Percentiles rank a stretch among this genome's conserved stretches.
phyloP scores from a whole-genome alignment of 176 grass and related monocot genomes.

The Musa troglodytarum region DNA sequence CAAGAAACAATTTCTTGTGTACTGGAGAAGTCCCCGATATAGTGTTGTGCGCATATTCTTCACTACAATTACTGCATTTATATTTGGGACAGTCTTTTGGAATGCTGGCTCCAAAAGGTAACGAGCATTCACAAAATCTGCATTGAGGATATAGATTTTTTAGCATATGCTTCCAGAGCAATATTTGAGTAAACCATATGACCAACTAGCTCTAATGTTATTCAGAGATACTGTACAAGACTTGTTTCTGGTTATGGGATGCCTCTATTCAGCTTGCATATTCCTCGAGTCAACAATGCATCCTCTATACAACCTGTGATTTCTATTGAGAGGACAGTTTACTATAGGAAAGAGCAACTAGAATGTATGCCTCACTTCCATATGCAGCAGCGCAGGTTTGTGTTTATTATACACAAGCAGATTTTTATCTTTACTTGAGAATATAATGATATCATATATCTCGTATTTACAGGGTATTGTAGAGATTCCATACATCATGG shows the following conservation, averaged over 20 bases:
- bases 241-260: slow-evolving; percentile 49
- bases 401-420: background rate
- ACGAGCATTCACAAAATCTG: background rate
- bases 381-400: slow-evolving; percentile 77
- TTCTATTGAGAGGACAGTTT: slow-evolving; percentile 63
- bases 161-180: no score
- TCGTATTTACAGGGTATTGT: slow-evolving; percentile 51
- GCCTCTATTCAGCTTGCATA: slow-evolving; percentile 57
- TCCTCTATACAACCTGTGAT: slow-evolving; percentile 61
- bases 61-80: slow-evolving; percentile 38
- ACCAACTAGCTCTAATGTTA: slow-evolving; percentile 1
- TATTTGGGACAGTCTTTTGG: slow-evolving; percentile 73
- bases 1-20: slow-evolving; percentile 56
- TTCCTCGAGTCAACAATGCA: slow-evolving; percentile 61
- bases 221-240: slow-evolving; percentile 52
- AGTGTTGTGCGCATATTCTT: slow-evolving; percentile 58
- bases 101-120: slow-evolving; percentile 48
- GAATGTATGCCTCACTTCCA: slow-evolving; percentile 61
- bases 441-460: background rate
- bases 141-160: background rate
- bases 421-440: slow-evolving; percentile 6
- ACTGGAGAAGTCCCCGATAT: slow-evolving; percentile 73
- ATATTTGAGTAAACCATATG: background rate
- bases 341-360: slow-evolving; percentile 57
- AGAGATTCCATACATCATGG: slow-evolving; percentile 59